Conservation (phyloP, 495 filamentous ascomycete genomes). For the Aspergillus haitiensis region DNA sequence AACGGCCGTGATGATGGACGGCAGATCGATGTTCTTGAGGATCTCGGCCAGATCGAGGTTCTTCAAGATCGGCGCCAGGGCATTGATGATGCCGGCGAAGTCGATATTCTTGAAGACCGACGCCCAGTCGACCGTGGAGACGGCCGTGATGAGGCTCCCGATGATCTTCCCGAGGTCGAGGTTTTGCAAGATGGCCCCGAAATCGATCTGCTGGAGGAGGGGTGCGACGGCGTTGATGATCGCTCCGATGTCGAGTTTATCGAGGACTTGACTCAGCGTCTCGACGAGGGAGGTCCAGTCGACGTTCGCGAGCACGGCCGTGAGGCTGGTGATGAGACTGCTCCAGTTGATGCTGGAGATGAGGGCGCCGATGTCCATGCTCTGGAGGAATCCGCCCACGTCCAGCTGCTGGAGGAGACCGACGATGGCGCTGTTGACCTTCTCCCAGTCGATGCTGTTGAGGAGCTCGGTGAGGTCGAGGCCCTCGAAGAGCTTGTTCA, state of each 20-base stretch:
- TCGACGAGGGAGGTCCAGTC: not conserved
- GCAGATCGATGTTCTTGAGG: not conserved
- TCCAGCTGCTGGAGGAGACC: not conserved
- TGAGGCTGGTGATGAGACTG: slow-evolving; percentile 3
- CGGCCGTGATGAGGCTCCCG: not conserved
- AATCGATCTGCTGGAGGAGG: not conserved
- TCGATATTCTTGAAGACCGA: not conserved
- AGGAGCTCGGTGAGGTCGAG: not conserved
- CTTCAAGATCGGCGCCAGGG: not conserved
- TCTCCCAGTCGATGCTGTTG: slow-evolving; percentile 8
- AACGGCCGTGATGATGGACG: not conserved
- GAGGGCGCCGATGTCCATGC: not conserved
- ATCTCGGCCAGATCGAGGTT: not conserved
- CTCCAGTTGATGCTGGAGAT: slow-evolving; percentile 8
- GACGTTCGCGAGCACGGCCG: not conserved
- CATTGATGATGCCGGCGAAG: not conserved
- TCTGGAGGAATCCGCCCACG: not conserved
- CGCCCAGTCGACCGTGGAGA: not conserved
- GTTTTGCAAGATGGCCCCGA: slow-evolving; percentile 3
- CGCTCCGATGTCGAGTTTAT: slow-evolving; percentile 5
- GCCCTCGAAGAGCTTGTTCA: not conserved
- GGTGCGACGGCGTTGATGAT: not conserved
- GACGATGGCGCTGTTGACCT: not conserved
- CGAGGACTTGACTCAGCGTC: not conserved
- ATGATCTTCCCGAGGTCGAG: slow-evolving; percentile 4